Conservation (phyloP, 1,284 basidiomycete genomes). For the Phellopilus nigrolimitatus region DNA sequence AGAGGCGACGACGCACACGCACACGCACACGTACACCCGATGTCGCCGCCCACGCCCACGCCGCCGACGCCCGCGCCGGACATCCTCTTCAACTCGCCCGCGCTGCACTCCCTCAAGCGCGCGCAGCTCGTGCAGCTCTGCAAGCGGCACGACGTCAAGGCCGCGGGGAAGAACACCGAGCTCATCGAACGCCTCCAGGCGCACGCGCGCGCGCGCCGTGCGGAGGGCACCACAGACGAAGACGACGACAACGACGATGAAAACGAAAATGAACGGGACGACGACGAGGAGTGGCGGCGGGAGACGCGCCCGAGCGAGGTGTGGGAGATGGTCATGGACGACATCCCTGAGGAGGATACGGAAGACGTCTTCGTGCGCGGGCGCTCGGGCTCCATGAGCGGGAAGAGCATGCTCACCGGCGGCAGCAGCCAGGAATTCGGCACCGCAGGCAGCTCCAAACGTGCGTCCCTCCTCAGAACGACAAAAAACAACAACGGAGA, state of each 20-base stretch:
- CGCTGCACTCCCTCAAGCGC: conserved; percentile 71
- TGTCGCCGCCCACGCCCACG: not conserved
- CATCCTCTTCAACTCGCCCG: conserved; percentile 76
- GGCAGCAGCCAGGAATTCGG: conserved; percentile 58
- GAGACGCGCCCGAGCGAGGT: conserved; percentile 57
- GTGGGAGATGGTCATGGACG: conserved; percentile 76
- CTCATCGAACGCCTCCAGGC: conserved; percentile 60
- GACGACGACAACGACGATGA: conserved; percentile 30
- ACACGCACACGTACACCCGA: too few relatives aligned
- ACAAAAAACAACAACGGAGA: too few relatives aligned
- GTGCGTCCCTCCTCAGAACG: too few relatives aligned
- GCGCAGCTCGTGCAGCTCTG: conserved; percentile 77
- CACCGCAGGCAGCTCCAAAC: conserved; percentile 49
- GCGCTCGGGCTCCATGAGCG: conserved; percentile 48
- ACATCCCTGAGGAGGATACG: conserved; percentile 66
- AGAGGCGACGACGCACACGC: too few relatives aligned
- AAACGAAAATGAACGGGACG: conserved; percentile 25
- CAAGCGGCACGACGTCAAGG: conserved; percentile 74
- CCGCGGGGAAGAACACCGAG: conserved; percentile 69
- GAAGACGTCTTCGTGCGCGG: conserved; percentile 63
- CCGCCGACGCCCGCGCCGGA: conserved; percentile 57
- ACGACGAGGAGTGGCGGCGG: conserved; percentile 10
- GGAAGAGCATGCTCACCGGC: conserved; percentile 35
- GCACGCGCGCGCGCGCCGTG: conserved; percentile 56
- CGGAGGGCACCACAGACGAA: conserved; percentile 37